Evolutionary conservation across 352 stramenopile genomes (phyloP).

Genomic region (Blastocystis sp.): DNA sequence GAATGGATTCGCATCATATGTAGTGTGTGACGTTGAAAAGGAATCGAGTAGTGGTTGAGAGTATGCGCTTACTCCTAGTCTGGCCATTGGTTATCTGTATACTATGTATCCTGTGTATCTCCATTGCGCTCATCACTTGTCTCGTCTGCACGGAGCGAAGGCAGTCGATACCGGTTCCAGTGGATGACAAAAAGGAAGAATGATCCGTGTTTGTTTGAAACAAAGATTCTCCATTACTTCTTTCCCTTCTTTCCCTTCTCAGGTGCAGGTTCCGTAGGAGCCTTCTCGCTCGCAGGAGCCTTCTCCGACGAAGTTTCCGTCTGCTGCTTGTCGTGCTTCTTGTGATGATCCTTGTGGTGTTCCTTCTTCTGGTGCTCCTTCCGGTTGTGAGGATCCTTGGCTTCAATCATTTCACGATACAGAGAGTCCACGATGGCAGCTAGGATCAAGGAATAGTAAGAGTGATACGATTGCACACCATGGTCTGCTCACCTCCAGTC

Average conservation of each 20-base stretch:
- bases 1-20: background rate
- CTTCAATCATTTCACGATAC: no score
- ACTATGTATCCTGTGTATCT: background rate
- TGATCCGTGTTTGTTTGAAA: no score
- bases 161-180: background rate
- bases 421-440: no score
- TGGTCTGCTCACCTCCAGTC: no score
- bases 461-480: no score
- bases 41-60: background rate
- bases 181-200: no score
- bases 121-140: background rate
- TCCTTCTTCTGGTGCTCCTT: constrained; percentile 4
- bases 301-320: no score
- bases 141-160: background rate
- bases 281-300: background rate
- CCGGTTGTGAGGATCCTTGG: background rate
- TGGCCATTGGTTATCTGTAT: no score
- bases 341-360: background rate
- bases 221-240: background rate
- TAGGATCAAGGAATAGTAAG: no score
- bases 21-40: constrained; percentile 10
- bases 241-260: background rate
- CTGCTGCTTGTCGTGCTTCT: background rate
- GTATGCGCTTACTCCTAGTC: no score
- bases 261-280: background rate